These are phyloP conservation scores for Naganishia randhawae DNA, from an alignment of 768 basidiomycete species.

Conservation along the genomic window DNA sequence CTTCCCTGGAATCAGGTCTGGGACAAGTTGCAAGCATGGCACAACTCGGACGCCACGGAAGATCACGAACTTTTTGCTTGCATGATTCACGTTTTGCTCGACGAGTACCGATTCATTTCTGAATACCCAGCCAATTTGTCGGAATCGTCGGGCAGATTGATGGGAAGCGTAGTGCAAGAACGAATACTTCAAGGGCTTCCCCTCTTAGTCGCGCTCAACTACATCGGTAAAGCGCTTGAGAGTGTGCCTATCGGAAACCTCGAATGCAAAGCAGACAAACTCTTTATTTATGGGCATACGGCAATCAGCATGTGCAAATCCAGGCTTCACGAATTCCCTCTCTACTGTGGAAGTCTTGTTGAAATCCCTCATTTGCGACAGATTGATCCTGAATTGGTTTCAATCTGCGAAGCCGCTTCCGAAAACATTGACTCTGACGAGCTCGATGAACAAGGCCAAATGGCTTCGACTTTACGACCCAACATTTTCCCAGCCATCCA, in stretches of 20 bases:
- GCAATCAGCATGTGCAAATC: constrained; percentile 83
- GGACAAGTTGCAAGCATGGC: constrained; percentile 75
- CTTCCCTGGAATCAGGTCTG: constrained; percentile 93
- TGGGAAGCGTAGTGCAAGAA: constrained; percentile 91
- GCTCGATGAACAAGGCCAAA: constrained; percentile 35
- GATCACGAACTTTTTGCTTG: constrained; percentile 98
- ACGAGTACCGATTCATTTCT: constrained; percentile 99
- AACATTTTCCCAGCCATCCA: constrained; percentile 41
- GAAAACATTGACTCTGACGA: constrained; percentile 37
- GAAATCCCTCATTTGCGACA: constrained; percentile 82
- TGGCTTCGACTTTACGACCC: constrained; percentile 25
- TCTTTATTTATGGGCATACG: constrained; percentile 92
- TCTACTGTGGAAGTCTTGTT: constrained; percentile 81
- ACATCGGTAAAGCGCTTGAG: constrained; percentile 87
- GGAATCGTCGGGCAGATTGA: constrained; percentile 90
- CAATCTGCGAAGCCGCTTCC: constrained; percentile 64
- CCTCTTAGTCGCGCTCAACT: constrained; percentile 92
- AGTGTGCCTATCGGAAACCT: constrained; percentile 80
- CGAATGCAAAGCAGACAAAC: constrained; percentile 36
- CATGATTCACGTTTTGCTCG: constrained; percentile 98
- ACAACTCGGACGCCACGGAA: constrained; percentile 71
- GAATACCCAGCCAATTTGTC: constrained; percentile 89
- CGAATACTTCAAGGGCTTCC: constrained; percentile 90
- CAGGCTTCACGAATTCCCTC: constrained; percentile 84
- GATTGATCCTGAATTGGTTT: constrained; percentile 72